Conservation (phyloP, 1,284 basidiomycete genomes). For the Afroboletus lepidellus region DNA sequence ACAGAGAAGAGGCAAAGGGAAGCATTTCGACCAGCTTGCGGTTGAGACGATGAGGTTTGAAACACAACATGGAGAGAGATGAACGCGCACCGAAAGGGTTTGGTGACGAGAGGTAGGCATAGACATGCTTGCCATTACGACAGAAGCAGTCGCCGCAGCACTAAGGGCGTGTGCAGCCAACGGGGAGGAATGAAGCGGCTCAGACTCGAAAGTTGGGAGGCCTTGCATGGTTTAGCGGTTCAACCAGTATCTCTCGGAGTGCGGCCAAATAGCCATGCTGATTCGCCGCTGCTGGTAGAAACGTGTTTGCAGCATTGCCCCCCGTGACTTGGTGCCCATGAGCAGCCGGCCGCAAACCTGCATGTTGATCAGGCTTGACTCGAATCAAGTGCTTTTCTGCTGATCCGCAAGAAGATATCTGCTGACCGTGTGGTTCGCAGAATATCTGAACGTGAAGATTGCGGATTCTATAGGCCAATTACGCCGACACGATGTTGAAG, state of each 20-base stretch:
- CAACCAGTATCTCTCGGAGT: constrained; percentile 21
- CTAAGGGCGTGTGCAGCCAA: constrained; percentile 32
- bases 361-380: not conserved
- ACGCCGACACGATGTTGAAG: not conserved
- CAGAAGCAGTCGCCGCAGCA: constrained; percentile 33
- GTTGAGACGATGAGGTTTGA: constrained; percentile 15
- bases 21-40: constrained; percentile 38
- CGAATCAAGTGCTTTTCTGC: not conserved
- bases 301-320: constrained; percentile 36
- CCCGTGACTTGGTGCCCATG: constrained; percentile 11
- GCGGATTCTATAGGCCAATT: not conserved
- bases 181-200: constrained; percentile 28
- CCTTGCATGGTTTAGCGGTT: constrained; percentile 32
- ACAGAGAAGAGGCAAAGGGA: constrained; percentile 34
- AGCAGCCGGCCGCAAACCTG: constrained; percentile 2
- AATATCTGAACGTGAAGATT: not conserved
- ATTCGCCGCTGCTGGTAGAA: constrained; percentile 21
- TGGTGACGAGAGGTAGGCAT: constrained; percentile 28
- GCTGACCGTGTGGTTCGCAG: not conserved
- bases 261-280: constrained; percentile 25
- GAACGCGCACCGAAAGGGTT: constrained; percentile 31
- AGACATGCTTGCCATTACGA: constrained; percentile 32
- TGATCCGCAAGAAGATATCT: not conserved
- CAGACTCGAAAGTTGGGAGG: constrained; percentile 32
- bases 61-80: constrained; percentile 15